These are phyloP conservation scores for Amphichorda felina DNA, from an alignment of 2,329 filamentous ascomycete species.

Conservation along the genomic window DNA sequence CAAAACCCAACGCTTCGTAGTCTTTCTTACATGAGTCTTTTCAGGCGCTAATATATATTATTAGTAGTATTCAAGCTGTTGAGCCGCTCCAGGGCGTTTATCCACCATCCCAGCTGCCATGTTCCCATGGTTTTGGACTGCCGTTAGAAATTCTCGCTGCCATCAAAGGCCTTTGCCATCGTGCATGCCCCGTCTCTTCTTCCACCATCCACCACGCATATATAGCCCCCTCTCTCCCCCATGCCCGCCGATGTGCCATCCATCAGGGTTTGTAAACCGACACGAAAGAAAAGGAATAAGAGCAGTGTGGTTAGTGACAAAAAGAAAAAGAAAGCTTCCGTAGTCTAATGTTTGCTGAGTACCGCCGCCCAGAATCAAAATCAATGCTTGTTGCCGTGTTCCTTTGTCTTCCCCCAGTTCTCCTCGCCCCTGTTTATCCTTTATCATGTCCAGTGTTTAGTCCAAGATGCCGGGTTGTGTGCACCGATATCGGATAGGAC, in stretches of 20 bases:
- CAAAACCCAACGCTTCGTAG: too few species aligned
- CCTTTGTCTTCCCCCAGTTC: neutral
- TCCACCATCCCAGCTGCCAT: neutral
- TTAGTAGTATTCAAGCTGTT: slow-evolving; percentile 1
- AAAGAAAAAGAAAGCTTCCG: slow-evolving; percentile 13
- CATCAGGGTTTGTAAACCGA: slow-evolving; percentile 1
- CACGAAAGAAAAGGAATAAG: slow-evolving; percentile 10
- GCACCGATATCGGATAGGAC: slow-evolving; percentile 4
- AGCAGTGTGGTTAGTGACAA: slow-evolving; percentile 3
- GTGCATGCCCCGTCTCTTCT: too few species aligned
- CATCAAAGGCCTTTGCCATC: too few species aligned
- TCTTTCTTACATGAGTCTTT: too few species aligned
- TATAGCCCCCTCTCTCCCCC: neutral
- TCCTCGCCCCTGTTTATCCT: neutral
- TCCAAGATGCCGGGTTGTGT: too few species aligned
- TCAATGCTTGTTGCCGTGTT: slow-evolving; percentile 6
- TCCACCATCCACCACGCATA: too few species aligned
- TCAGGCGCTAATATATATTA: slow-evolving; percentile 1
- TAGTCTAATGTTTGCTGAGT: slow-evolving; percentile 16
- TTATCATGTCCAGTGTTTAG: neutral
- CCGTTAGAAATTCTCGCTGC: too few species aligned
- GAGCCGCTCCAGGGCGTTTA: neutral
- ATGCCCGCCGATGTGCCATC: neutral
- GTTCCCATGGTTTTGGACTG: neutral
- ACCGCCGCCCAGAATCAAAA: slow-evolving; percentile 5